Percentiles rank a stretch among this genome's conserved stretches.
Conservation (phyloP, 225 moss, liverwort and hornwort genomes). For the Sphagnum tenellum region DNA sequence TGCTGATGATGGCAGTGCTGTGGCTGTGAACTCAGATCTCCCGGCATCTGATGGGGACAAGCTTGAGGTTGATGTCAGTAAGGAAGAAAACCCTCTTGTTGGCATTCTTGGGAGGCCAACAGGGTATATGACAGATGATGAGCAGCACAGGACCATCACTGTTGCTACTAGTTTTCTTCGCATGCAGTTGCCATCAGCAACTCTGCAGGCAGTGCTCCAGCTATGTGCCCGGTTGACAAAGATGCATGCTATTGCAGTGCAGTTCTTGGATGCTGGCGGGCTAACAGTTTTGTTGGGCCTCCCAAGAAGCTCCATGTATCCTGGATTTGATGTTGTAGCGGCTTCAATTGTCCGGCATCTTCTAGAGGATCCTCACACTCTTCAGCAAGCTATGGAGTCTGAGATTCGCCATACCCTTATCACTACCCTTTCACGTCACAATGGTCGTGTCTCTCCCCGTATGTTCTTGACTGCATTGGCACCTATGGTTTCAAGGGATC, state of each 20-base stretch:
- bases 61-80: slow-evolving; percentile 22
- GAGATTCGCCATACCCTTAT: slow-evolving; percentile 82
- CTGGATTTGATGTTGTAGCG: slow-evolving; percentile 79
- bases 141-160: slow-evolving; percentile 69
- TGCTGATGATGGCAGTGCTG: slow-evolving; percentile 46
- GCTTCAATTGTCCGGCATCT: slow-evolving; percentile 86
- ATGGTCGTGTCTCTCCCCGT: slow-evolving; percentile 83
- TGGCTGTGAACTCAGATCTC: slow-evolving; percentile 33
- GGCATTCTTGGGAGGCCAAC: slow-evolving; percentile 59
- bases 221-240: slow-evolving; percentile 90
- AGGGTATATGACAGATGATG: slow-evolving; percentile 80
- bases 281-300: slow-evolving; percentile 58
- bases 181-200: slow-evolving; percentile 57
- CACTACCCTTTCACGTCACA: slow-evolving; percentile 76
- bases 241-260: slow-evolving; percentile 66
- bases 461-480: slow-evolving; percentile 97
- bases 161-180: slow-evolving; percentile 62
- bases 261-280: slow-evolving; percentile 80
- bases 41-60: slow-evolving; percentile 26
- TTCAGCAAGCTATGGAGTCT: slow-evolving; percentile 90
- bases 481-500: slow-evolving; percentile 82
- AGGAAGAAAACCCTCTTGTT: slow-evolving; percentile 47
- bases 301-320: slow-evolving; percentile 58
- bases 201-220: slow-evolving; percentile 84
- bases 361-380: slow-evolving; percentile 91